These are phyloP conservation scores for Didymosphaeria variabile DNA, from an alignment of 2,329 filamentous ascomycete genomes.

Conservation along the genomic window DNA sequence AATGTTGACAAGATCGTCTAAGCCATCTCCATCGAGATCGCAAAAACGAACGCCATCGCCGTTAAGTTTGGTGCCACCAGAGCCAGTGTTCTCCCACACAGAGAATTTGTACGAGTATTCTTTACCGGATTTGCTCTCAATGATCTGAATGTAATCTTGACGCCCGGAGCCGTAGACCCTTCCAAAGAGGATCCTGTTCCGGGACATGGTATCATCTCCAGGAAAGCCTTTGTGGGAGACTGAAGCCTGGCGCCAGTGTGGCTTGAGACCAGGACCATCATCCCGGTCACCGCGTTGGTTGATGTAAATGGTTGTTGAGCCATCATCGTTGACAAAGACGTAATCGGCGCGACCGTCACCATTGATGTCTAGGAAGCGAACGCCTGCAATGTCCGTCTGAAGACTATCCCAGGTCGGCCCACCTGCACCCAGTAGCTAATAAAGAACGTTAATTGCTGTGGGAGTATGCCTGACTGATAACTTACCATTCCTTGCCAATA, in stretches of 20 bases:
- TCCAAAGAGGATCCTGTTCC: conserved; percentile 32
- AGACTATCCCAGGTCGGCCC: neutral
- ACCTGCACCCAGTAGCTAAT: neutral
- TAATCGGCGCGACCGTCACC: conserved; percentile 30
- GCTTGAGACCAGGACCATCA: conserved; percentile 16
- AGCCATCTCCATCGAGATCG: conserved; percentile 34
- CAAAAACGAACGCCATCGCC: conserved; percentile 40
- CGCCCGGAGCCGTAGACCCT: conserved; percentile 28
- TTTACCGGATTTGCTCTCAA: neutral
- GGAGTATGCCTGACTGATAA: too few species aligned
- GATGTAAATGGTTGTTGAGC: conserved; percentile 20
- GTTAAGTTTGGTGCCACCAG: conserved; percentile 17
- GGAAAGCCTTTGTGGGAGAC: neutral
- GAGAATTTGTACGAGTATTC: neutral
- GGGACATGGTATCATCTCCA: neutral
- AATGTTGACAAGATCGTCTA: conserved; percentile 4
- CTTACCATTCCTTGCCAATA: neutral
- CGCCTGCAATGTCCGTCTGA: neutral
- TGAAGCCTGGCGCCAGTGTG: conserved; percentile 15
- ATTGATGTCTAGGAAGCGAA: conserved; percentile 32
- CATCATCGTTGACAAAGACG: conserved; percentile 23
- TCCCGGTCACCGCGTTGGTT: conserved; percentile 21
- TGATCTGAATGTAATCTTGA: conserved; percentile 24
- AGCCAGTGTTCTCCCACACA: conserved; percentile 24
- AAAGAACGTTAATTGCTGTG: too few species aligned